Percentiles rank a stretch among this genome's conserved stretches.
Conservation (phyloP, 2,329 filamentous ascomycete genomes). For the Aspergillus oerlinghausenensis region DNA sequence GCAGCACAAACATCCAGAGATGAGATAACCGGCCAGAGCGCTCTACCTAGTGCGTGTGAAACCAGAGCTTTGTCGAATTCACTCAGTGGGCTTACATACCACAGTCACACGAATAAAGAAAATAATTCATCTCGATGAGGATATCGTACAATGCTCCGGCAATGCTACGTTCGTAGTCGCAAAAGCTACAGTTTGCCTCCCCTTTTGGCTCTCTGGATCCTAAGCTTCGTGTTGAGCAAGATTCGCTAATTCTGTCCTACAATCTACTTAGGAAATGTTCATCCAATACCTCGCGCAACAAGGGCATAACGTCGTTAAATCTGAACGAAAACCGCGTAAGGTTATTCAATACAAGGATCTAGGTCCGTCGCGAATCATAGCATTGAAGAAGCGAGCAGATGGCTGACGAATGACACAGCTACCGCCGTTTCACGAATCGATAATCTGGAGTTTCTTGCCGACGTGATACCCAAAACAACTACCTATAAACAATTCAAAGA, state of each 20-base stretch:
- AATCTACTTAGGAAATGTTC: slow-evolving; percentile 73
- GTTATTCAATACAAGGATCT: slow-evolving; percentile 97
- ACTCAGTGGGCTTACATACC: background rate
- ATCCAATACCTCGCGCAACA: slow-evolving; percentile 85
- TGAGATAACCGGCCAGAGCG: slow-evolving; percentile 78
- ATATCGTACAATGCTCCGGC: slow-evolving; percentile 81
- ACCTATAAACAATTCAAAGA: slow-evolving; percentile 76
- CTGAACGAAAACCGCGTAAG: slow-evolving; percentile 84
- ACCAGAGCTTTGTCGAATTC: background rate
- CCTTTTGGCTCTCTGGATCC: background rate
- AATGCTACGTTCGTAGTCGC: slow-evolving; percentile 94
- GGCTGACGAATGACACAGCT: slow-evolving; percentile 47
- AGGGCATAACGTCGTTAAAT: slow-evolving; percentile 80
- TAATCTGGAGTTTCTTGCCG: slow-evolving; percentile 89
- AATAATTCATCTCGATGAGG: slow-evolving; percentile 83
- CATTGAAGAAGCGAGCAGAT: background rate
- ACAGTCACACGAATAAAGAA: slow-evolving; percentile 92
- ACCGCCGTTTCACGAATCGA: slow-evolving; percentile 82
- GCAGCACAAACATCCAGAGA: slow-evolving; percentile 51
- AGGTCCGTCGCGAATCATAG: slow-evolving; percentile 47
- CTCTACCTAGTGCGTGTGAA: slow-evolving; percentile 68
- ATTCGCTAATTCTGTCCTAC: slow-evolving; percentile 8
- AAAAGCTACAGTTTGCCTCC: slow-evolving; percentile 66
- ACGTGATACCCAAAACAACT: slow-evolving; percentile 82
- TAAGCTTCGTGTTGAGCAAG: background rate